Percentiles rank a stretch among this genome's conserved stretches.
Evolutionary conservation across 495 filamentous ascomycete genomes (phyloP).

Genomic region (Xylaria acuta): DNA sequence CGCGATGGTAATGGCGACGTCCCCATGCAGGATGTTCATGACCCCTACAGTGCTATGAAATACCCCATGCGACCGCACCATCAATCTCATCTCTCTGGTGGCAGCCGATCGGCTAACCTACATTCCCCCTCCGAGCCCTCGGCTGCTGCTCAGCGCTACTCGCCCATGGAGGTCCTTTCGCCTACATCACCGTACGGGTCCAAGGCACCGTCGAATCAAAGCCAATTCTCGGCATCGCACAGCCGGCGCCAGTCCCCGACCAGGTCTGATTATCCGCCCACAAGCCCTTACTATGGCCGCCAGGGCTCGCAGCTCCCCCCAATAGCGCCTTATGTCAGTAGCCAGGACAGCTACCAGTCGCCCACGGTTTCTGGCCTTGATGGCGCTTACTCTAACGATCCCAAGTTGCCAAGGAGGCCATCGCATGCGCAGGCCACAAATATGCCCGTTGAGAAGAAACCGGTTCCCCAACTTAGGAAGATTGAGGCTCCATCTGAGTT

Average conservation of each 20-base stretch:
- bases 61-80: slow-evolving; percentile 77
- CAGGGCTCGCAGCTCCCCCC: slow-evolving; percentile 70
- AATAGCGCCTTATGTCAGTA: slow-evolving; percentile 68
- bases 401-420: slow-evolving; percentile 71
- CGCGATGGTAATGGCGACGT: slow-evolving; percentile 84
- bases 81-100: slow-evolving; percentile 59
- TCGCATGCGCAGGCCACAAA: slow-evolving; percentile 55
- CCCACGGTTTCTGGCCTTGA: slow-evolving; percentile 73
- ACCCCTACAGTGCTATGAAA: slow-evolving; percentile 81
- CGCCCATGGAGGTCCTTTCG: slow-evolving; percentile 84
- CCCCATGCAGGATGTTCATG: slow-evolving; percentile 86
- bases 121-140: slow-evolving; percentile 77
- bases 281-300: slow-evolving; percentile 57
- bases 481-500: slow-evolving; percentile 75
- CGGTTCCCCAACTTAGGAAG: slow-evolving; percentile 87
- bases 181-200: slow-evolving; percentile 59
- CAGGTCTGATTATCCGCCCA: slow-evolving; percentile 53
- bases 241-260: slow-evolving; percentile 59
- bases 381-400: slow-evolving; percentile 72
- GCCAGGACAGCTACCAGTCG: slow-evolving; percentile 68
- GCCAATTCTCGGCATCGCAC: slow-evolving; percentile 50
- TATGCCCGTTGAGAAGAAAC: slow-evolving; percentile 62
- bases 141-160: slow-evolving; percentile 87
- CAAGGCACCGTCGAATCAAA: slow-evolving; percentile 44
- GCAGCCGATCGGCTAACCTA: slow-evolving; percentile 52